Evolutionary conservation across 208 protist genomes (phyloP), one percentile per base, ranked within the genome.

Genomic region (Leishmania mexicana): DNA sequence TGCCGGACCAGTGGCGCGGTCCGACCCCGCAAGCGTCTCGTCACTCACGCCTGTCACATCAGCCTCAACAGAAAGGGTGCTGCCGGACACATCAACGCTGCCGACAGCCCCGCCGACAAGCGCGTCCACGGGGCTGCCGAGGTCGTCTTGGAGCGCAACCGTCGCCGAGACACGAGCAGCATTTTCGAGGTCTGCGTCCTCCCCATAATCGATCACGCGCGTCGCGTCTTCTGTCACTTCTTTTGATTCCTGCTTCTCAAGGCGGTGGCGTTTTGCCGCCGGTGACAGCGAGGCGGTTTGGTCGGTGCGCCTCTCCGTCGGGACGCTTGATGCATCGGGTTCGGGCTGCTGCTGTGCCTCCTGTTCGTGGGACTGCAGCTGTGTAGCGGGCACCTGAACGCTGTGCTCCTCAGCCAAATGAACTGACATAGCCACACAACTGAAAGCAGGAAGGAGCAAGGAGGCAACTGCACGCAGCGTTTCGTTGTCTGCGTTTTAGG

Each of bases 1-100:
- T 13, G 15, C 68, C 1, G 45, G 68, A 0, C 4, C 68, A 54
- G 28, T 42, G 49, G 38, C 4, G 35, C 38, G n/a, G 57, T 60
- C 24, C 19, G 24, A 28, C n/a, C 47, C 74, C 13, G 74, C 53
- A 24, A 65, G 21, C 74, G 74, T 78, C 49, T 78, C 53, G 74
- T 78, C 74, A n/a, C 74, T 78, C 15, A 78, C 74, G 38, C 74
- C 17, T 7, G 74, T 58, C 17, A 78, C 47, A 49, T 78, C 74
- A 74, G 68, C 51, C 47, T 76, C 72, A 10, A 62, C 72, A 15
- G 15, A 15, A 31, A 51, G 21, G 24, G 68, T 60, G 19, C 72
- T 76, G 47, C 47, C 28, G n/a, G 72, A 62, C 17, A 45, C 49
- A 60, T 38, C 51, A 15, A 57, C 35, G 21, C 40, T 4, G 40